Conservation (phyloP, 1,139 yeast genomes). For the Candida dubliniensis region DNA sequence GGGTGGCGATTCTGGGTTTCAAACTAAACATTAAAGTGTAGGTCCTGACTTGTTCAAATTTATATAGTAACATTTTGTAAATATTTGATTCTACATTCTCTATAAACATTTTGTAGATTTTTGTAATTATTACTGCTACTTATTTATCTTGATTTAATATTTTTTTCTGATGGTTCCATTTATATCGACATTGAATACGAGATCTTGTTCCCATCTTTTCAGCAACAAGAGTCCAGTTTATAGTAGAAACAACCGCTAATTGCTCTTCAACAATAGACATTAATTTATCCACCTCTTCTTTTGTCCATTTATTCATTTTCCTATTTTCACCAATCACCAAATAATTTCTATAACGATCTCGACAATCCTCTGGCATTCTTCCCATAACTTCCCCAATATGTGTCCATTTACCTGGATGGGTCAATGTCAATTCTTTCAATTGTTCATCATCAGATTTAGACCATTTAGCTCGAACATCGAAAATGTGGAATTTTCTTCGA, state of each 20-base stretch:
- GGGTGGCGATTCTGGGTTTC: slow-evolving; percentile 35
- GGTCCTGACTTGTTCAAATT: not conserved
- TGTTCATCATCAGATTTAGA: slow-evolving; percentile 72
- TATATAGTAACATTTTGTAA: not conserved
- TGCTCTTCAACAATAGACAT: slow-evolving; percentile 47
- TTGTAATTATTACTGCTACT: too few relatives aligned
- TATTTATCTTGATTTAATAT: slow-evolving; percentile 6
- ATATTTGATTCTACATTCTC: too few relatives aligned
- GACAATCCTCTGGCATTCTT: slow-evolving; percentile 96
- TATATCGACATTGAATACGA: slow-evolving; percentile 90
- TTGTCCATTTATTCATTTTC: slow-evolving; percentile 74
- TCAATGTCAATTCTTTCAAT: slow-evolving; percentile 60
- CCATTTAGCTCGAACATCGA: slow-evolving; percentile 89
- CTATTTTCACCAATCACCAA: slow-evolving; percentile 84
- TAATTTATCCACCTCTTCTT: slow-evolving; percentile 66
- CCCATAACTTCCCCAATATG: slow-evolving; percentile 73
- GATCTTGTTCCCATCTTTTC: slow-evolving; percentile 89
- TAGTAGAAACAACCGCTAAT: slow-evolving; percentile 15
- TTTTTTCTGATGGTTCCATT: slow-evolving; percentile 77
- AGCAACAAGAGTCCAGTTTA: slow-evolving; percentile 90
- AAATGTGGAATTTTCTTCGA: slow-evolving; percentile 82
- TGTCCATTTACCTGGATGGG: slow-evolving; percentile 83
- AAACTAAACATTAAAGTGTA: slow-evolving; percentile 33
- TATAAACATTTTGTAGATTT: too few relatives aligned
- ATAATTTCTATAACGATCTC: slow-evolving; percentile 95